Evolutionary conservation across 768 basidiomycete species (phyloP), one percentile per base, ranked within the genome.

Genomic region (Strobilomyces confusus): DNA sequence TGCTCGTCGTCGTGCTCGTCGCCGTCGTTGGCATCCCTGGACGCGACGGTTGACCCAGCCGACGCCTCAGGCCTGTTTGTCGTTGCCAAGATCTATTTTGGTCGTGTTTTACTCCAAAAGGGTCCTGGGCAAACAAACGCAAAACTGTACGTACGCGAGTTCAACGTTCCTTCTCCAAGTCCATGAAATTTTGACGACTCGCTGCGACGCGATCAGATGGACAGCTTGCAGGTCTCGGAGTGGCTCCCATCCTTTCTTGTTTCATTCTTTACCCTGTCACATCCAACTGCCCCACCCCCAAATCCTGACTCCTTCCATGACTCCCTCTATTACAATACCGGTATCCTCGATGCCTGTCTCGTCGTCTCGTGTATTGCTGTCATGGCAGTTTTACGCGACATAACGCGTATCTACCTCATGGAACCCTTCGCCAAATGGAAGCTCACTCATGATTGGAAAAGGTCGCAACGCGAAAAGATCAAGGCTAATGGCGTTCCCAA

Each of bases 331-430:
- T 95, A 91, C 67, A 75, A 64, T 46, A 83, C 81, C 22, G 92
- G 92, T n/a, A 72, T 73, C 26, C 77, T 80, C 54, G 97, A 99
- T 68, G 70, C 79, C n/a, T 92, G 84, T 64, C 66, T 95, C 62
- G 77, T 94, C 52, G 70, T 93, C 51, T 80, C 85, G n/a, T 88
- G 82, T 70, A 90, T 97, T 52, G 80, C 87, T 14, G 73, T 86
- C 59, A 93, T 97, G 83, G 92, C 92, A n/a, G 61, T 93, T 48
- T 69, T 92, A 25, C 83, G 97, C 56, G 95, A 95, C 73, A 71
- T 81, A 30, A 69, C 83, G 37, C 84, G 97, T 62, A 70, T 94
- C 20, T 77, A 75, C 58, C 60, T 94, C 32, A 81, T 92, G 56
- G 86, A 87, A 64, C 92, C 94, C 11, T 82, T 97, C 51, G 94